phyloP scores from a whole-genome alignment of 2,329 filamentous ascomycete genomes.

The Endoconidiophora polonica region DNA sequence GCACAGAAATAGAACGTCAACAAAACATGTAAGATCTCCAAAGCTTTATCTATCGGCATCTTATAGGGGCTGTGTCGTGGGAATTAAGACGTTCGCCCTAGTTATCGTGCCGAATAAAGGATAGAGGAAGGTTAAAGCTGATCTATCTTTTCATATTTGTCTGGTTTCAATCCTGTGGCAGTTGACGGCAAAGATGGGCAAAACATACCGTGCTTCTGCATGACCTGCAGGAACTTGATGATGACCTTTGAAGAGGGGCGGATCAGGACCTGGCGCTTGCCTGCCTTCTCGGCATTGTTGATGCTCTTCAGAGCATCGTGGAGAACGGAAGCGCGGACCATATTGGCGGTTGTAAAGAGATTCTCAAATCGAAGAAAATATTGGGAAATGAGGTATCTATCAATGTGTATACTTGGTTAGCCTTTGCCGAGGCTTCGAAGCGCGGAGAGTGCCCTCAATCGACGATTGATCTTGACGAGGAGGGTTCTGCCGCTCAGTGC shows the following conservation, averaged over 20 bases:
- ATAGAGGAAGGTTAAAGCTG: slow-evolving; percentile 7
- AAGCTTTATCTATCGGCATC: slow-evolving; percentile 84
- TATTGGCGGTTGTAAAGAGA: slow-evolving; percentile 63
- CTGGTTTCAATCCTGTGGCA: not conserved
- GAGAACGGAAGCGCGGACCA: slow-evolving; percentile 98
- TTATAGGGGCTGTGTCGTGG: slow-evolving; percentile 99
- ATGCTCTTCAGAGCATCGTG: slow-evolving; percentile 98
- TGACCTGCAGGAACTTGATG: slow-evolving; percentile 96
- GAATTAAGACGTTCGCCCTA: slow-evolving; percentile 74
- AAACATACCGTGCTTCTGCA: slow-evolving; percentile 97
- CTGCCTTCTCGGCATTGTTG: slow-evolving; percentile 99
- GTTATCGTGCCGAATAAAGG: slow-evolving; percentile 91
- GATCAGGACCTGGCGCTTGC: slow-evolving; percentile 99
- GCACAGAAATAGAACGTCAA: slow-evolving; percentile 44
- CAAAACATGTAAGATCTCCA: slow-evolving; percentile 96
- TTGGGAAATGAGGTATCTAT: slow-evolving; percentile 49
- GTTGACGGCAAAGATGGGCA: not conserved
- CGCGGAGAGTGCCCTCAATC: slow-evolving; percentile 51
- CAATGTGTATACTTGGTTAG: slow-evolving; percentile 33
- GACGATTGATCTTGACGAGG: slow-evolving; percentile 24
- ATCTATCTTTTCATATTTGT: not conserved
- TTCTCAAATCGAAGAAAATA: slow-evolving; percentile 51
- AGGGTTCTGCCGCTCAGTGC: slow-evolving; percentile 57
- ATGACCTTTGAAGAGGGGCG: slow-evolving; percentile 99
- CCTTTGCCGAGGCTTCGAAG: slow-evolving; percentile 39